Evolutionary conservation across 1,284 basidiomycete species (phyloP), one percentile per base, ranked within the genome.

Genomic region (Fomitiporia mediterranea): DNA sequence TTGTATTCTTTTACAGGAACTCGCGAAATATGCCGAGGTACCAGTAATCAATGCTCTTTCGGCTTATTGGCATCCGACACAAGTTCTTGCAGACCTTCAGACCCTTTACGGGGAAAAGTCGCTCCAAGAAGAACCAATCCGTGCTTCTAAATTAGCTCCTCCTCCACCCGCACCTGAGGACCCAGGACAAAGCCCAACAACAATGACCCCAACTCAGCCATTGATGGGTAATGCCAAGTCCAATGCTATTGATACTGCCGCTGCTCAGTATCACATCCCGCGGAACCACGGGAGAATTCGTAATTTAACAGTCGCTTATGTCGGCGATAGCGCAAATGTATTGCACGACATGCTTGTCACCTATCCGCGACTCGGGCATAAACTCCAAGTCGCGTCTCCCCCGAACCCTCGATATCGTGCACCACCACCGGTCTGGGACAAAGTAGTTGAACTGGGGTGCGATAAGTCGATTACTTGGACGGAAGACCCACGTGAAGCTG

Each of bases 261-360:
- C 44, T 17, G 44, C 44, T 57, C 55, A 4, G 62, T 56, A 35
- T 57, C 66, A 4, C 19, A 56, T 52, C 40, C 47, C 44, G 7
- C 44, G 7, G 13, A 30, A 6, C 11, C 44, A 28, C 25, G 8
- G 75, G 1, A 63, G 69, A 2, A 72, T 90, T 17, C 79, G 74
- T 0, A 81, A 86, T 0, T 77, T 97, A 59, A 97, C 93, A 3
- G 74, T 97, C 46, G 89, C 95, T 3, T 99, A 95, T 73, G 83
- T 99, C 52, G 97, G 96, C 5, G 97, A 99, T 74, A 89, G 89
- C 30, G 93, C 95, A 61, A 99, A 99, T 69, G 94, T 99, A 53
- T 77, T 97, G 57, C 94, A 98, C 71, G 96, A 99, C 70, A 95
- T 99, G 89, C 84, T 98, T 34, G 96, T 98, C 55, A 84, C 92